Base-by-base conservation (phyloP, 768 basidiomycete genomes). In the Boletus sp. region DNA sequence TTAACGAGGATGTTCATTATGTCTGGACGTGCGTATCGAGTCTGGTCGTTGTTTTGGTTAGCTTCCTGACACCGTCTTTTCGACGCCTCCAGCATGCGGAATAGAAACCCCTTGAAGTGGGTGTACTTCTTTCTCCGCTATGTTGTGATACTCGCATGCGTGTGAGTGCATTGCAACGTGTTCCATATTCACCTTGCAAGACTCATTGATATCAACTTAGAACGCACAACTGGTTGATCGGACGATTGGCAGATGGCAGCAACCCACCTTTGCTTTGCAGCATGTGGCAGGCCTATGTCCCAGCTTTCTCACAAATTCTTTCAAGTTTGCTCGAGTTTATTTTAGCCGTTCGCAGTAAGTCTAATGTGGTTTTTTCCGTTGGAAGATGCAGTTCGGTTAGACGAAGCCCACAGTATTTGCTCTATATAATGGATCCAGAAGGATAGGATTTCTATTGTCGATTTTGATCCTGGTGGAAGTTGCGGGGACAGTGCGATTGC, bases 61-160 rank as follows among this genome's bases (percentile, higher is more conserved):
- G 11, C 29, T 39, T 23, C 7, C 30, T 50, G 41, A 63, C 11
- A 7, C 32, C n/a, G 0, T 13, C 6, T 46, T 10, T 23, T 44
- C 6, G 29, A 13, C 6, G 19, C 15, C 15, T 4, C 14, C 37
- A 72, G 68, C 23, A 70, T 69, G 56, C 56, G 55, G 9, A 58
- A 58, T 29, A 49, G 14, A n/a, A 61, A 43, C 11, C 48, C 54
- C 5, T 58, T 64, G 33, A 74, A 69, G 50, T 74, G 72, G 72
- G 14, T 64, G 14, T 70, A 68, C 33, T 29, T 68, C 17, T 59
- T 60, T 46, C 53, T 69, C 54, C 67, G 58, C n/a, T 70, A 70
- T 52, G 39, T 48, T 37, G 47, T 52, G 7, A 46, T 70, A 33
- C 19, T 54, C 6, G 55, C 52, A 32, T 63, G 60, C 13, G 4